Conservation (phyloP, 2,329 filamentous ascomycete genomes). For the Exophiala sideris region DNA sequence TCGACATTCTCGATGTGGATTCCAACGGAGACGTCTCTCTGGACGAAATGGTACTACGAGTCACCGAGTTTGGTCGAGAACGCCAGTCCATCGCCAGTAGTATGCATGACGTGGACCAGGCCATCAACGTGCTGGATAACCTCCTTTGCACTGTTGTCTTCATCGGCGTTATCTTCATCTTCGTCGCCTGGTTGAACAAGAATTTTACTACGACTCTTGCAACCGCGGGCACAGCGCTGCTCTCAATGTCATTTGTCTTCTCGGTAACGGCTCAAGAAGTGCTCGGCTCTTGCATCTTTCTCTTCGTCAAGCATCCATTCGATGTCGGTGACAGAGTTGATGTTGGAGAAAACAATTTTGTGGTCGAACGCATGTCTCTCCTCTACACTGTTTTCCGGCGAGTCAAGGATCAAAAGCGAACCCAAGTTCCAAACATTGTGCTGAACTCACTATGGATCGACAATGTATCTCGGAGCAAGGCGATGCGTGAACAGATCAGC, state of each 20-base stretch:
- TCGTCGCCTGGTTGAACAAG: slow-evolving; percentile 84
- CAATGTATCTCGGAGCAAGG: slow-evolving; percentile 84
- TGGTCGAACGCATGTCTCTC: slow-evolving; percentile 91
- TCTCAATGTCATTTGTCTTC: slow-evolving; percentile 97
- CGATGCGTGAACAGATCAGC: slow-evolving; percentile 82
- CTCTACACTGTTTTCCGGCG: slow-evolving; percentile 89
- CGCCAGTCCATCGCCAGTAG: slow-evolving; percentile 85
- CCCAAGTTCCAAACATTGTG: slow-evolving; percentile 83
- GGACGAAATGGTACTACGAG: slow-evolving; percentile 89
- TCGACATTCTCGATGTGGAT: slow-evolving; percentile 76
- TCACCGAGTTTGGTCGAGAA: slow-evolving; percentile 78
- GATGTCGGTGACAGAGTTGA: slow-evolving; percentile 95
- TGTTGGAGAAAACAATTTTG: slow-evolving; percentile 63
- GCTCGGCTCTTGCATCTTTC: slow-evolving; percentile 95
- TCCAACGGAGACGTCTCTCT: slow-evolving; percentile 90
- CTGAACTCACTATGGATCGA: slow-evolving; percentile 94
- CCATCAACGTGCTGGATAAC: slow-evolving; percentile 84
- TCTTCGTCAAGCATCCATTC: slow-evolving; percentile 97
- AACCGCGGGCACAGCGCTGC: slow-evolving; percentile 83
- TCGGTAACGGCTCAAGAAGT: slow-evolving; percentile 89
- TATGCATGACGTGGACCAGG: slow-evolving; percentile 97
- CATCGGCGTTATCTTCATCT: slow-evolving; percentile 77
- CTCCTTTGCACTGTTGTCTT: slow-evolving; percentile 78
- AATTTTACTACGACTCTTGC: slow-evolving; percentile 81
- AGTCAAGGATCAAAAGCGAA: slow-evolving; percentile 74